Evolutionary conservation across 2,329 filamentous ascomycete genomes (phyloP).

Genomic region (Bipolaris gigantea): DNA sequence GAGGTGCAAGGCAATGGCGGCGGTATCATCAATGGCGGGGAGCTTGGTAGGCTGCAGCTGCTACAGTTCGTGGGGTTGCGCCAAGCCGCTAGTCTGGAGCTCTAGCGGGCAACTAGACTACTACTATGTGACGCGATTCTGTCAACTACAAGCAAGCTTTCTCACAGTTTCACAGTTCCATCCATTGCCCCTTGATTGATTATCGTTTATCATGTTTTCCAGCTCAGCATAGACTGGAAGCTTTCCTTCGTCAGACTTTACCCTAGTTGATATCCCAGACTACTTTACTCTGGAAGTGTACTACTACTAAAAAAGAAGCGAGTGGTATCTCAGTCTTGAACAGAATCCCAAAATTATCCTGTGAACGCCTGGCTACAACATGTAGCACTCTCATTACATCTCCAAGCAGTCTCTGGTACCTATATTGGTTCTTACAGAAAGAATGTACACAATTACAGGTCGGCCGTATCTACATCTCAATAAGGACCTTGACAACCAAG

Average conservation of each 20-base stretch:
- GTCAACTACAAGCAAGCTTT: not conserved
- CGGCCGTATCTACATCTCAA: constrained; percentile 29
- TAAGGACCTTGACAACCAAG: constrained; percentile 56
- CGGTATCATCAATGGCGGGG: constrained; percentile 11
- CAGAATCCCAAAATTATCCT: constrained; percentile 2
- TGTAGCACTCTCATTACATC: not conserved
- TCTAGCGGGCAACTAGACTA: constrained; percentile 3
- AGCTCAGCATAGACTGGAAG: not conserved
- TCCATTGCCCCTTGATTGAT: not conserved
- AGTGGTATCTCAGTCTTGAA: constrained; percentile 21
- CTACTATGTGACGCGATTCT: constrained; percentile 7
- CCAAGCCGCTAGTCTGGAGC: constrained; percentile 9
- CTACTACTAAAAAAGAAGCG: constrained; percentile 3
- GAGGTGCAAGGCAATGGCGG: constrained; percentile 5
- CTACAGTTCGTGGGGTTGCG: constrained; percentile 11
- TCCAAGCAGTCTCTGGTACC: constrained; percentile 15
- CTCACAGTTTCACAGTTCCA: not conserved
- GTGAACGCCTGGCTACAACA: constrained; percentile 16
- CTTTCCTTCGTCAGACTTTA: not conserved
- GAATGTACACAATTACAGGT: constrained; percentile 7
- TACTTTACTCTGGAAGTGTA: constrained; percentile 7
- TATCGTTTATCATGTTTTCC: not conserved
- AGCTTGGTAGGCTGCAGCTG: constrained; percentile 18
- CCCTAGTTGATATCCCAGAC: not conserved
- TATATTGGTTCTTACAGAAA: constrained; percentile 2